Conservation (phyloP, 129 eudicot genomes). For the Silybum marianum region DNA sequence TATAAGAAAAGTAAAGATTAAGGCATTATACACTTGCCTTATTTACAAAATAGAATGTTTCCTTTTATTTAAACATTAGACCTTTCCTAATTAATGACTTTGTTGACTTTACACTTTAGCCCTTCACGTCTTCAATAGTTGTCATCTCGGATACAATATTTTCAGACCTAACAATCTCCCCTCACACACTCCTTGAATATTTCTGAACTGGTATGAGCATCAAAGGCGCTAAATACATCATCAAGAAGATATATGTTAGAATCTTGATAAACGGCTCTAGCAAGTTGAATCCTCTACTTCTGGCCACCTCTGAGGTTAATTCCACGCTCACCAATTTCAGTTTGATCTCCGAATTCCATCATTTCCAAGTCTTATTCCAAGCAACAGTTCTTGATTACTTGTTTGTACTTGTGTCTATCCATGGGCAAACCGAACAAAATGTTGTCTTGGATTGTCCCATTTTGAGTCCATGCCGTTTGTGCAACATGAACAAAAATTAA, state of each 20-base stretch:
- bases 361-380: conserved; percentile 87
- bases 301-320: conserved; percentile 69
- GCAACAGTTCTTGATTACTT: conserved; percentile 68
- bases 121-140: too few relatives aligned
- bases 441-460: conserved; percentile 70
- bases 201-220: conserved; percentile 58
- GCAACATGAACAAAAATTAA: too few relatives aligned
- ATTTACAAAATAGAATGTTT: too few relatives aligned
- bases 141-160: too few relatives aligned
- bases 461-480: conserved; percentile 85
- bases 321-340: conserved; percentile 65
- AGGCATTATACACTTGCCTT: too few relatives aligned
- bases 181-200: conserved; percentile 67
- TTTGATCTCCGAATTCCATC: conserved; percentile 93
- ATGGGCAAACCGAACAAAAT: conserved; percentile 79
- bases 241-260: conserved; percentile 60
- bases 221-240: conserved; percentile 61
- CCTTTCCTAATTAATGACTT: too few relatives aligned
- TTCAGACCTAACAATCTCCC: too few relatives aligned
- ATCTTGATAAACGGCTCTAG: conserved; percentile 62
- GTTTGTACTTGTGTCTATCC: conserved; percentile 57
- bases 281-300: conserved; percentile 61
- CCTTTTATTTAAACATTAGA: too few relatives aligned
- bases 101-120: too few relatives aligned
- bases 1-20: too few relatives aligned